These are phyloP conservation scores for Stereocaulon alpinum DNA, from an alignment of 495 filamentous ascomycete genomes.

Conservation along the genomic window DNA sequence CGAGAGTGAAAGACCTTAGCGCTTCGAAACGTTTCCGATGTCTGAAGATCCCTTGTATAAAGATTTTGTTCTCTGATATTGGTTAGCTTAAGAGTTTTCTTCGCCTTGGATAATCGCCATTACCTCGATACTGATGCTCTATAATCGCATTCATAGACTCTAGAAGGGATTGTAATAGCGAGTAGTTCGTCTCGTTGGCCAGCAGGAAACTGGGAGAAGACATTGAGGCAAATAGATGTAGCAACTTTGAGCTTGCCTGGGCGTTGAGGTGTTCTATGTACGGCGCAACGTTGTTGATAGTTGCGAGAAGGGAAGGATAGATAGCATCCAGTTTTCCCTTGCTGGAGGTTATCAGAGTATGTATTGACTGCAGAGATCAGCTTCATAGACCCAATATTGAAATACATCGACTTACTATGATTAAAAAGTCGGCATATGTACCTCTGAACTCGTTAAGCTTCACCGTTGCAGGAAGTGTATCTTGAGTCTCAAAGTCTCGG, in stretches of 20 bases:
- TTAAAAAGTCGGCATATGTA: constrained; percentile 86
- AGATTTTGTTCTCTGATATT: constrained; percentile 63
- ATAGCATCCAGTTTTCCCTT: constrained; percentile 86
- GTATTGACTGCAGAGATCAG: constrained; percentile 64
- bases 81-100: constrained; percentile 13
- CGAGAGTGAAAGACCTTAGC: constrained; percentile 83
- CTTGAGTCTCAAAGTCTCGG: constrained; percentile 79
- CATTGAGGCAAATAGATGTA: constrained; percentile 89
- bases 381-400: not conserved
- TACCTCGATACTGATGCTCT: constrained; percentile 85
- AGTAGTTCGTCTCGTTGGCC: constrained; percentile 87
- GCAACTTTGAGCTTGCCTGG: constrained; percentile 66
- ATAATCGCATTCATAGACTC: constrained; percentile 87
- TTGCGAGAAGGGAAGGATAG: constrained; percentile 84
- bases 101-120: constrained; percentile 16
- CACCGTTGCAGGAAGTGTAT: constrained; percentile 72
- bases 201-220: constrained; percentile 91
- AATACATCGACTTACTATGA: constrained; percentile 53
- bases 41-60: constrained; percentile 72
- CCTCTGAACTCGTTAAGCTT: constrained; percentile 76
- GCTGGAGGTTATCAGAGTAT: constrained; percentile 81
- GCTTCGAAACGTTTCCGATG: constrained; percentile 79
- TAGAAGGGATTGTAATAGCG: constrained; percentile 67
- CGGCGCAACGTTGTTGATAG: constrained; percentile 85
- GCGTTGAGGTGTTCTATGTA: constrained; percentile 67